phyloP scores from a whole-genome alignment of 495 filamentous ascomycete species.

The Hypoxylon cercidicola region DNA sequence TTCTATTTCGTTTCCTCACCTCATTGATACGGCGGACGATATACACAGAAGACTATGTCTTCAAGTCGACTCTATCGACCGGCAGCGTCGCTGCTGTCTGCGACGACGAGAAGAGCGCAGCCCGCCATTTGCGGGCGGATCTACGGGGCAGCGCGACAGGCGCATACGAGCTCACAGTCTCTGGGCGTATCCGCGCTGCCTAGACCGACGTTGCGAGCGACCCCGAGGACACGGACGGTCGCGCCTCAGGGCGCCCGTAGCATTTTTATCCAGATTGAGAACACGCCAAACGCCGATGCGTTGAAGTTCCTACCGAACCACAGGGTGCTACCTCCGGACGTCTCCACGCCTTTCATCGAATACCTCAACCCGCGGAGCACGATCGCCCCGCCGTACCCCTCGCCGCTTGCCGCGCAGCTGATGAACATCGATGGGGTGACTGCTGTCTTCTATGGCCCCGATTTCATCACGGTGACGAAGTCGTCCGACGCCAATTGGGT shows the following conservation, averaged over 20 bases:
- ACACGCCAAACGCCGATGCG: slow-evolving; percentile 89
- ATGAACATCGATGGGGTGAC: slow-evolving; percentile 92
- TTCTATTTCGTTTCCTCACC: too few species aligned
- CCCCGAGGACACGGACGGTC: slow-evolving; percentile 24
- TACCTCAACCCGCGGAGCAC: slow-evolving; percentile 90
- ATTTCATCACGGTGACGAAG: slow-evolving; percentile 98
- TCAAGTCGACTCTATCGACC: slow-evolving; percentile 40
- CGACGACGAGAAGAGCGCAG: slow-evolving; percentile 27
- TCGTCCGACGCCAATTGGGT: slow-evolving; percentile 88
- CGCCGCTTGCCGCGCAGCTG: slow-evolving; percentile 88
- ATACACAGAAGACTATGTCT: slow-evolving; percentile 31
- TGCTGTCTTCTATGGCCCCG: slow-evolving; percentile 91
- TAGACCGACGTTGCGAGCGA: slow-evolving; percentile 22
- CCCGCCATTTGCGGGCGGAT: slow-evolving; percentile 36
- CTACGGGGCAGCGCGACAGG: slow-evolving; percentile 33
- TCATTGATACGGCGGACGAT: neutral
- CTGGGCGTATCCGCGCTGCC: slow-evolving; percentile 41
- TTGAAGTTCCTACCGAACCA: slow-evolving; percentile 95
- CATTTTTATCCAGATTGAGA: slow-evolving; percentile 97
- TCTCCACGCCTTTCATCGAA: slow-evolving; percentile 84
- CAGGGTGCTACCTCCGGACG: slow-evolving; percentile 75
- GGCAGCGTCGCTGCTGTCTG: slow-evolving; percentile 38
- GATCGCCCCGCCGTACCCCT: slow-evolving; percentile 87
- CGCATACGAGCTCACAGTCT: slow-evolving; percentile 41
- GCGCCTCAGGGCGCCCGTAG: slow-evolving; percentile 67